A percentile compares a stretch with the other conserved stretches of the same genome.
Conservation (phyloP, 805 yeast species). For the Kodamaea leandrae region DNA sequence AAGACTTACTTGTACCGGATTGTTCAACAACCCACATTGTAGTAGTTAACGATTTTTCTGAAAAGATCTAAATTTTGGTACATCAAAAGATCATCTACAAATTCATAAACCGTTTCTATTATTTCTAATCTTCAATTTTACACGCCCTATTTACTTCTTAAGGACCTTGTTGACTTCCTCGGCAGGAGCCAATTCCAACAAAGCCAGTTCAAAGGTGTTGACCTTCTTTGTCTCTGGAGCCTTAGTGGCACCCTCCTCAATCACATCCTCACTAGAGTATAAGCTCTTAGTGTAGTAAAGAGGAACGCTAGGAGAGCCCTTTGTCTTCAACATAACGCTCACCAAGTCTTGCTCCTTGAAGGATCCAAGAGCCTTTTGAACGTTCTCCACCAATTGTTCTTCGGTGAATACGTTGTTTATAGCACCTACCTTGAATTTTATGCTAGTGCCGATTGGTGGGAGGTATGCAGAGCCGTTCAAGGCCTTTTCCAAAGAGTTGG, state of each 20-base stretch:
- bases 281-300: slow-evolving; percentile 65
- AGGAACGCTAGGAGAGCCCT: slow-evolving; percentile 79
- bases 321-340: slow-evolving; percentile 63
- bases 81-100: not conserved
- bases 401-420: slow-evolving; percentile 35
- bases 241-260: slow-evolving; percentile 26
- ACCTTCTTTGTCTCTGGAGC: slow-evolving; percentile 24
- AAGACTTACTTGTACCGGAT: slow-evolving; percentile 1
- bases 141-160: slow-evolving; percentile 5
- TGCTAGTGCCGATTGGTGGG: slow-evolving; percentile 71
- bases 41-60: too few relatives aligned
- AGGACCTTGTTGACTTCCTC: slow-evolving; percentile 66
- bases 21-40: slow-evolving; percentile 5
- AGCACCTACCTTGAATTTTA: slow-evolving; percentile 67
- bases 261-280: slow-evolving; percentile 49
- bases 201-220: slow-evolving; percentile 60
- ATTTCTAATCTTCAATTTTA: not conserved
- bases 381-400: slow-evolving; percentile 57
- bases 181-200: slow-evolving; percentile 77
- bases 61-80: too few relatives aligned
- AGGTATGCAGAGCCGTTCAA: slow-evolving; percentile 57
- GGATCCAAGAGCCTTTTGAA: slow-evolving; percentile 49
- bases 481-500: slow-evolving; percentile 57
- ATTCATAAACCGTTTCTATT: not conserved
- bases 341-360: slow-evolving; percentile 49